These are phyloP conservation scores for Trypanosoma lewisi DNA, from an alignment of 208 protist genomes.

Conservation along the genomic window DNA sequence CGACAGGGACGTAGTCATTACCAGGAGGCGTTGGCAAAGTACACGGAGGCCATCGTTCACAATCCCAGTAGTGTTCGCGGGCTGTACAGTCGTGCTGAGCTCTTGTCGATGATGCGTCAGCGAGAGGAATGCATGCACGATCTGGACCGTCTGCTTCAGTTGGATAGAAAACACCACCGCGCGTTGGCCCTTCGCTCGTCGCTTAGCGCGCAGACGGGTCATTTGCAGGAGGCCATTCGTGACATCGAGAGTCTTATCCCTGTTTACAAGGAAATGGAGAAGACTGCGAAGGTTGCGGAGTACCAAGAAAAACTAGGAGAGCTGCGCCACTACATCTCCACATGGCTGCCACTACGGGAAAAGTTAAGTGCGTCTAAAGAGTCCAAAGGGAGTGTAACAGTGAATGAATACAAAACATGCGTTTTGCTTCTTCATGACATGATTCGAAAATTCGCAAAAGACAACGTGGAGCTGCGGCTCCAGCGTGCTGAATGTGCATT, in stretches of 20 bases:
- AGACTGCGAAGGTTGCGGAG: conserved; percentile 23
- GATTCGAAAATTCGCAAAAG: conserved; percentile 62
- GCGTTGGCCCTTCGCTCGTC: conserved; percentile 57
- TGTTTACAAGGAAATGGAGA: conserved; percentile 31
- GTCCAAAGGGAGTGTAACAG: conserved; percentile 7
- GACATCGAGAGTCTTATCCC: conserved; percentile 43
- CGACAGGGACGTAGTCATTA: conserved; percentile 64
- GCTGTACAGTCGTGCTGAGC: conserved; percentile 76
- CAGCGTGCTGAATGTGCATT: conserved; percentile 81
- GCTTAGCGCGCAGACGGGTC: conserved; percentile 48
- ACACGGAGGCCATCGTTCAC: conserved; percentile 66
- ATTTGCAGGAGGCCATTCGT: conserved; percentile 41
- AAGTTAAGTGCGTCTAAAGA: conserved; percentile 32
- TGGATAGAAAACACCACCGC: conserved; percentile 35
- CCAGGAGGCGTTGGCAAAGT: conserved; percentile 83
- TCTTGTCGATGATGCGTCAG: conserved; percentile 66
- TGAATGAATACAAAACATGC: conserved; percentile 42
- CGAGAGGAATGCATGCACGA: conserved; percentile 43
- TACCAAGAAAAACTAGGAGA: conserved; percentile 31
- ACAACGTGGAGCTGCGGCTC: conserved; percentile 80
- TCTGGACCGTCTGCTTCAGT: conserved; percentile 48
- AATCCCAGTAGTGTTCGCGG: conserved; percentile 57
- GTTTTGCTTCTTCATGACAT: conserved; percentile 49
- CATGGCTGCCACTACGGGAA: conserved; percentile 40
- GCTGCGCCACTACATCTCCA: conserved; percentile 37